A percentile compares a stretch with the other conserved stretches of the same genome.
Evolutionary conservation across 805 yeast species (phyloP).

Genomic region (Saturnispora gosingensis): DNA sequence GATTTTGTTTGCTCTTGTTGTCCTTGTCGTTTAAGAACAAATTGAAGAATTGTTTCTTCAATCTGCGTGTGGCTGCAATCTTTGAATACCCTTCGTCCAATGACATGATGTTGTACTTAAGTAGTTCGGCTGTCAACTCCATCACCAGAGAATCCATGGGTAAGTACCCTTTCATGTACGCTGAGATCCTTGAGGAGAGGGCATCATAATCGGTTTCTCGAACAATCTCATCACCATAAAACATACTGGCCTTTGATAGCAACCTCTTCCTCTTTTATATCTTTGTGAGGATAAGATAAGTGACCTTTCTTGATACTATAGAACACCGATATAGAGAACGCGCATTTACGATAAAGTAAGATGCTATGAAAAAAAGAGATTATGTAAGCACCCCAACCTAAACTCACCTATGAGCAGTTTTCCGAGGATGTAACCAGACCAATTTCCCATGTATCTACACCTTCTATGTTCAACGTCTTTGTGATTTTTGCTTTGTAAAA

Average conservation of each 20-base stretch:
- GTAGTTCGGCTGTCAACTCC: slow-evolving; percentile 28
- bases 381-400: not conserved
- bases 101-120: slow-evolving; percentile 29
- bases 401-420: not conserved
- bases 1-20: not conserved
- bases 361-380: not conserved
- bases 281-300: no score
- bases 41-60: slow-evolving; percentile 32
- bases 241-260: not conserved
- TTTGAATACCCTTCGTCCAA: slow-evolving; percentile 28
- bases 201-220: slow-evolving; percentile 59
- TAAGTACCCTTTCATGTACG: slow-evolving; percentile 41
- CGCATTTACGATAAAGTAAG: not conserved
- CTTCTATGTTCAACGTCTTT: no score
- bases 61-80: slow-evolving; percentile 27
- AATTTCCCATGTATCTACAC: no score
- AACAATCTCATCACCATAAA: slow-evolving; percentile 15
- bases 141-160: slow-evolving; percentile 29
- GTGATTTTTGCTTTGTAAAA: no score
- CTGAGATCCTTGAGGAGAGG: slow-evolving; percentile 50
- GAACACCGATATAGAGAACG: not conserved
- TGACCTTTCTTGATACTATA: no score
- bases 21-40: slow-evolving; percentile 10
- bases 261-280: not conserved
- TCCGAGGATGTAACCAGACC: no score